Evolutionary conservation across 2,329 filamentous ascomycete genomes (phyloP).

Genomic region (Fonsecaea multimorphosa): DNA sequence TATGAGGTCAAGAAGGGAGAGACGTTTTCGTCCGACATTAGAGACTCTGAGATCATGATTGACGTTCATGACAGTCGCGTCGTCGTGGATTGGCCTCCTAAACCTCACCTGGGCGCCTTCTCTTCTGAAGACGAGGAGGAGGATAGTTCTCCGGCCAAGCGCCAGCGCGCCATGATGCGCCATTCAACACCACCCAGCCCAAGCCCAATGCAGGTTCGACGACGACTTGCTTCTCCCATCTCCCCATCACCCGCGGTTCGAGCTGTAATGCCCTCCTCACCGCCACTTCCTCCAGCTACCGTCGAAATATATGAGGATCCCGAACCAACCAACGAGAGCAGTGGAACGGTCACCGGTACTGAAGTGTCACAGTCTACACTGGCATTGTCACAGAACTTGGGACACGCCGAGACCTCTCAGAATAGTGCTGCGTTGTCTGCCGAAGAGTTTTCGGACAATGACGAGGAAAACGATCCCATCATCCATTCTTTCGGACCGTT

Average conservation of each 20-base stretch:
- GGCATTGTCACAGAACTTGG: conserved; percentile 43
- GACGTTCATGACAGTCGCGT: conserved; percentile 94
- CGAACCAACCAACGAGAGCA: conserved; percentile 39
- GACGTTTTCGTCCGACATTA: conserved; percentile 86
- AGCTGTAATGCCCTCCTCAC: conserved; percentile 51
- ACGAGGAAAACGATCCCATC: conserved; percentile 94
- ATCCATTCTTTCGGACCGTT: conserved; percentile 91
- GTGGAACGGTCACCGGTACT: conserved; percentile 9
- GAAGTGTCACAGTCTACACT: conserved; percentile 39
- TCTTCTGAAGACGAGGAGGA: conserved; percentile 57
- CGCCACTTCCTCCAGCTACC: conserved; percentile 42
- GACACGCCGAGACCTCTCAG: conserved; percentile 29
- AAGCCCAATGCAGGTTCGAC: conserved; percentile 63
- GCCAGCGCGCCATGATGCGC: conserved; percentile 37
- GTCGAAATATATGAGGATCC: conserved; percentile 75
- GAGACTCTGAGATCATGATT: conserved; percentile 87
- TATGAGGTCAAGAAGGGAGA: conserved; percentile 88
- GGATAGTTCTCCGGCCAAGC: conserved; percentile 56
- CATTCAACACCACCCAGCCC: conserved; percentile 45
- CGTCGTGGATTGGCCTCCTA: conserved; percentile 81
- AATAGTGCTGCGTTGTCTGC: conserved; percentile 25
- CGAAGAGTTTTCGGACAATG: conserved; percentile 73
- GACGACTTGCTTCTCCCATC: conserved; percentile 73
- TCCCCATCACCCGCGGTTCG: conserved; percentile 70
- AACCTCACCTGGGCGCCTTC: conserved; percentile 44